Evolutionary conservation across 169 alveolate species (phyloP).

Genomic region (Sarcocystis neurona): DNA sequence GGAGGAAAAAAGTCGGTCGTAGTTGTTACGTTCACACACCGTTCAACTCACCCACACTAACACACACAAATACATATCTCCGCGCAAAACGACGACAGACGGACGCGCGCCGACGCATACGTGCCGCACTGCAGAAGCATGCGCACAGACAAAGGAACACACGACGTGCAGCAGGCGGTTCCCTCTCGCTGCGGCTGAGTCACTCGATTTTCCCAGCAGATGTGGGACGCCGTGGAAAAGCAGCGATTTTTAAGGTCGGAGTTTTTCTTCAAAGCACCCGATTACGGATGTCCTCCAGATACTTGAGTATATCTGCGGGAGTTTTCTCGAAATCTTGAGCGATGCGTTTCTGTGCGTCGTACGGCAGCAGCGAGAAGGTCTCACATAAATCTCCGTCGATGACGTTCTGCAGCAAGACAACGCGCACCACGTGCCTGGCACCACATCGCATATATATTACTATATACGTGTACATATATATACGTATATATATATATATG

Average conservation of each 20-base stretch:
- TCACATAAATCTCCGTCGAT: slow-evolving; percentile 98
- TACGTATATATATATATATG: too few species aligned
- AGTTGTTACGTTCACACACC: too few species aligned
- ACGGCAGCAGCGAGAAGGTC: slow-evolving; percentile 80
- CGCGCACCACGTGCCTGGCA: too few species aligned
- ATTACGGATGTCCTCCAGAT: slow-evolving; percentile 93
- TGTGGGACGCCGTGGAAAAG: not conserved
- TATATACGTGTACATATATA: too few species aligned
- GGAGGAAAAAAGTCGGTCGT: too few species aligned
- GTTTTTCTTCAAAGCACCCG: slow-evolving; percentile 82
- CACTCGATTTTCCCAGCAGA: not conserved
- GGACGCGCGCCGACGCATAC: not conserved
- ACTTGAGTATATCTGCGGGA: slow-evolving; percentile 91
- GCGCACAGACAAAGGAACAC: not conserved
- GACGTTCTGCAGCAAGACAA: slow-evolving; percentile 79
- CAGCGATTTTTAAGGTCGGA: too few species aligned
- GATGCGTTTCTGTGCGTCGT: slow-evolving; percentile 83
- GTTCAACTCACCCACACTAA: too few species aligned
- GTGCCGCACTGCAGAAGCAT: not conserved
- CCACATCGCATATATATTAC: too few species aligned
- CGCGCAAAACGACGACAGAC: too few species aligned
- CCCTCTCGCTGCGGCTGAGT: not conserved
- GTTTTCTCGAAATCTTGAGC: slow-evolving; percentile 92
- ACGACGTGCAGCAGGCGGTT: not conserved
- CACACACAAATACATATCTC: too few species aligned